phyloP scores from a whole-genome alignment of 495 filamentous ascomycete genomes.

The Rhizodiscina lignyota region DNA sequence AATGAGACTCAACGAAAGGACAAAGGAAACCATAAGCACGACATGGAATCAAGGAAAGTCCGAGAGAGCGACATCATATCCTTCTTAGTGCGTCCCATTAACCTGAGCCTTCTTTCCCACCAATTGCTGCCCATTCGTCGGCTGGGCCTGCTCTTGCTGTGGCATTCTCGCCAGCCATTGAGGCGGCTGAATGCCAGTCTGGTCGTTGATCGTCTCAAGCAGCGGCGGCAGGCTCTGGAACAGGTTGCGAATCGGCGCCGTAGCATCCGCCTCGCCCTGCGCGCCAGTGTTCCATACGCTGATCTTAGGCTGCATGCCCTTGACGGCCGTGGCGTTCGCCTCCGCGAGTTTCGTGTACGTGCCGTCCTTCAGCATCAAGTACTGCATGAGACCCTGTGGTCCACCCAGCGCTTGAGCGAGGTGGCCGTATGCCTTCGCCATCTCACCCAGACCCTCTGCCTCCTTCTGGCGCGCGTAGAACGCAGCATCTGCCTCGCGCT shows the following conservation, averaged over 20 bases:
- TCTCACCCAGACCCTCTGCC: conserved; percentile 55
- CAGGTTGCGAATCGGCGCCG: conserved; percentile 36
- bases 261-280: conserved; percentile 21
- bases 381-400: conserved; percentile 50
- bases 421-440: conserved; percentile 58
- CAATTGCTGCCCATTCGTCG: conserved; percentile 2
- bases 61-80: too few relatives aligned
- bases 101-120: conserved; percentile 1
- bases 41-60: too few relatives aligned
- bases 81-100: too few relatives aligned
- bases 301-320: conserved; percentile 73
- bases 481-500: conserved; percentile 13
- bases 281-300: conserved; percentile 69
- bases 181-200: conserved; percentile 62
- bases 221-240: conserved; percentile 69
- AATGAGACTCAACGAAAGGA: too few relatives aligned
- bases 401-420: conserved; percentile 58
- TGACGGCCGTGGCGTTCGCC: conserved; percentile 53
- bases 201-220: conserved; percentile 66
- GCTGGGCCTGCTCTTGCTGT: too few relatives aligned
- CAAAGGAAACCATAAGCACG: too few relatives aligned
- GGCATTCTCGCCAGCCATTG: conserved; percentile 46
- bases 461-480: conserved; percentile 40
- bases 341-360: conserved; percentile 48
- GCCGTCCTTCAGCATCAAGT: conserved; percentile 60